Evolutionary conservation across 2,329 filamentous ascomycete genomes (phyloP).

Genomic region (Penicillium sp.): DNA sequence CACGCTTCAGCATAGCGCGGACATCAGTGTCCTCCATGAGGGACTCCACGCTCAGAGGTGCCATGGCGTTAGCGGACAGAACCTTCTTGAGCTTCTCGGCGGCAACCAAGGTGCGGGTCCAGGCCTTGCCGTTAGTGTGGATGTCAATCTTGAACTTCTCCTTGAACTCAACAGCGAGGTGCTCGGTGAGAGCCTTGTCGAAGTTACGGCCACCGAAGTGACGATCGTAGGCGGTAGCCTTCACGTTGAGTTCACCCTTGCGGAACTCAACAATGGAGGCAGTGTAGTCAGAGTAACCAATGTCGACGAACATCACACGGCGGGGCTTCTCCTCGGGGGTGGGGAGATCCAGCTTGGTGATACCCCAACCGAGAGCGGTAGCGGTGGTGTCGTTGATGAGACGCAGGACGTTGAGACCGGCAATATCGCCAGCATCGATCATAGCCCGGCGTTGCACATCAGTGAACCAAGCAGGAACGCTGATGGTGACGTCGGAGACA

Average conservation of each 20-base stretch:
- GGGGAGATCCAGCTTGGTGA: conserved; percentile 93
- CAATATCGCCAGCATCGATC: conserved; percentile 85
- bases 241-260: conserved; percentile 92
- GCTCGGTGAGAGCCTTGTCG: conserved; percentile 86
- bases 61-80: conserved; percentile 84
- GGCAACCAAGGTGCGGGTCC: conserved; percentile 73
- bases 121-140: conserved; percentile 77
- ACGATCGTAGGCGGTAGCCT: conserved; percentile 83
- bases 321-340: conserved; percentile 80
- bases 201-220: conserved; percentile 97
- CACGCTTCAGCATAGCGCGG: conserved; percentile 75
- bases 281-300: conserved; percentile 94
- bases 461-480: conserved; percentile 93
- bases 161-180: conserved; percentile 92
- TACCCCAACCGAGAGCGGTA: conserved; percentile 89
- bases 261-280: conserved; percentile 89
- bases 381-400: conserved; percentile 98
- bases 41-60: conserved; percentile 92
- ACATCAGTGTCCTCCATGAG: conserved; percentile 98
- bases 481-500: conserved; percentile 87
- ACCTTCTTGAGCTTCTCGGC: conserved; percentile 99
- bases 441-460: conserved; percentile 83
- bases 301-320: conserved; percentile 83
- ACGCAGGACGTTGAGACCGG: conserved; percentile 81
- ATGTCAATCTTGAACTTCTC: conserved; percentile 98